Conservation (phyloP, 768 basidiomycete species). For the Termitomyces heimii region DNA sequence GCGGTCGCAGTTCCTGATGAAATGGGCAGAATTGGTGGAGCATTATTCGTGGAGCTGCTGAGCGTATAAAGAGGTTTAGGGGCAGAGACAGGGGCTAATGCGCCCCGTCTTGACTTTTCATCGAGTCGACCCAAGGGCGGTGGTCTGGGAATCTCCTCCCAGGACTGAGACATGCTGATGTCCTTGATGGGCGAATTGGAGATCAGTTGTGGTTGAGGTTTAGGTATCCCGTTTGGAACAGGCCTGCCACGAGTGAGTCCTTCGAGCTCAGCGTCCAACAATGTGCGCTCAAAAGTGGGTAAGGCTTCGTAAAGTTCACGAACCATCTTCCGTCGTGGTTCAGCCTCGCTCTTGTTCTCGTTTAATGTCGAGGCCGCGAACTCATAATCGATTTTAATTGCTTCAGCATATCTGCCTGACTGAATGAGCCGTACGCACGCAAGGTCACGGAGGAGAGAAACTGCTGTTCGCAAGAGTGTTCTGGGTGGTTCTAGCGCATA, state of each 20-base stretch:
- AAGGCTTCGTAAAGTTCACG: conserved; percentile 62
- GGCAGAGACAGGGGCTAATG: conserved; percentile 5
- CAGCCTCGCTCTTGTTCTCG: conserved; percentile 31
- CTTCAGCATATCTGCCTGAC: conserved; percentile 62
- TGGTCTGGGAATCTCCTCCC: conserved; percentile 48
- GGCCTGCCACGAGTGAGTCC: conserved; percentile 9
- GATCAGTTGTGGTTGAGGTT: conserved; percentile 1
- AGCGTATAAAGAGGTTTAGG: conserved; percentile 13
- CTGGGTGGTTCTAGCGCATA: conserved; percentile 55
- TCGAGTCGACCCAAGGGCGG: conserved; percentile 5
- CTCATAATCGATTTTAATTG: conserved; percentile 68
- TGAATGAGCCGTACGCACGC: conserved; percentile 74
- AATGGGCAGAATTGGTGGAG: conserved; percentile 12
- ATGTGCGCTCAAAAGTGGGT: conserved; percentile 53
- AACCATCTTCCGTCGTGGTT: conserved; percentile 64
- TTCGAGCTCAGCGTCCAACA: conserved; percentile 58
- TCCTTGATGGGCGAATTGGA: conserved; percentile 18
- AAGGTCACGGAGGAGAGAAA: conserved; percentile 68
- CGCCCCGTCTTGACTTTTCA: neutral
- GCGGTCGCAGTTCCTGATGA: neutral
- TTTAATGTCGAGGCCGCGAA: conserved; percentile 42
- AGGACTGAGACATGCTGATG: conserved; percentile 45
- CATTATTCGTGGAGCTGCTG: conserved; percentile 19
- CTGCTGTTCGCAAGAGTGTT: conserved; percentile 37
- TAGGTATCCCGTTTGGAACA: conserved; percentile 6